Conservation (phyloP, 306 rosid genomes). For the Vigna hirtella region DNA sequence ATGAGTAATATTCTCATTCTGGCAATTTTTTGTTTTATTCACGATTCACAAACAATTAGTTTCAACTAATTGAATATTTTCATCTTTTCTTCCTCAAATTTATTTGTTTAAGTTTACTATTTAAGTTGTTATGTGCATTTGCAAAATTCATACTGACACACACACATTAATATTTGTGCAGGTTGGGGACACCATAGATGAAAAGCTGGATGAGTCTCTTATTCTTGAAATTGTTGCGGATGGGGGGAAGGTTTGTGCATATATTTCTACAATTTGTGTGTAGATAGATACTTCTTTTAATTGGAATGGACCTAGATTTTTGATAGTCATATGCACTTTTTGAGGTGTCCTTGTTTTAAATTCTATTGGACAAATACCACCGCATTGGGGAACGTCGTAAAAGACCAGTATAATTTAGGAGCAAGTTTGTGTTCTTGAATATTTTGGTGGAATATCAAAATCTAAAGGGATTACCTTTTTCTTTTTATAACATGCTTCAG, state of each 20-base stretch:
- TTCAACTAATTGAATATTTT: conserved; percentile 6
- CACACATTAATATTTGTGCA: conserved; percentile 45
- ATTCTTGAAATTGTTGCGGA: conserved; percentile 86
- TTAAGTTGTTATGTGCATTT: conserved; percentile 12
- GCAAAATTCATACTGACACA: neutral
- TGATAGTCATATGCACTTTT: neutral
- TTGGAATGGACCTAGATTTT: neutral
- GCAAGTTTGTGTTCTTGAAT: neutral
- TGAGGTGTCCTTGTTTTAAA: conserved; percentile 6
- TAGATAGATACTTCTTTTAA: conserved; percentile 8
- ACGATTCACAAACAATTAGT: conserved; percentile 6
- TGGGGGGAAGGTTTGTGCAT: conserved; percentile 84
- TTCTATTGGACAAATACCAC: neutral
- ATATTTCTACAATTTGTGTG: conserved; percentile 25
- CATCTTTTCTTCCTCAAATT: neutral
- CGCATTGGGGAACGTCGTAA: neutral
- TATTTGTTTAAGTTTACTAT: conserved; percentile 22
- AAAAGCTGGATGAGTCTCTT: conserved; percentile 67
- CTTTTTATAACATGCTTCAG: neutral
- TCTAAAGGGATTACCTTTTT: neutral
- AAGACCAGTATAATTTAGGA: neutral
- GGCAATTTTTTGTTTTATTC: neutral
- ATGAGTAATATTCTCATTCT: neutral
- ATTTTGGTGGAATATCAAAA: neutral
- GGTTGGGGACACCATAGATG: conserved; percentile 61